Evolutionary conservation across 768 basidiomycete genomes (phyloP), one percentile per base, ranked within the genome.

Genomic region (Rubroboletus pulcherrimus): DNA sequence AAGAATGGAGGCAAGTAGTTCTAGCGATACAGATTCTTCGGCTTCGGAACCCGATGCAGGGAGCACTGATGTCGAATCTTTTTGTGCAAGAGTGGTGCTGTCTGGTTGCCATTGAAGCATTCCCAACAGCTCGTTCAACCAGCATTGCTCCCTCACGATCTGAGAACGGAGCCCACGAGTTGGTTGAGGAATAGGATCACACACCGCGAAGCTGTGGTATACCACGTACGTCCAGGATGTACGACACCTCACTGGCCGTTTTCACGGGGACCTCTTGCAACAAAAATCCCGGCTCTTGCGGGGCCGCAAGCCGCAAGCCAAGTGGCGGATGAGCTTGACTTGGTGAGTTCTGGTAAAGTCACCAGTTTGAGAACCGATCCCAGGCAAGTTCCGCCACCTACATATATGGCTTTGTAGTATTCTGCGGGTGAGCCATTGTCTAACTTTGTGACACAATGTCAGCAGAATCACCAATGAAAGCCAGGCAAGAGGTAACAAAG

Each of bases 121-220:
- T 5, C 73, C 63, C 21, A 93, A 68, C n/a, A 78, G 77, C 62
- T 87, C 87, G 63, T 92, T 93, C 17, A 92, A 64, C 91, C 91
- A 93, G 63, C 86, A 88, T 70, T 92, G 91, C 57, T 92, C 90
- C 55, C 81, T 78, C 5, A 92, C 87, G 63, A 93, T 57, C 55
- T 60, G 37, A 29, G 29, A 40, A 39, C 5, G 40, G 40, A 38
- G 17, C 14, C 37, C 30, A 43, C 49, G 14, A 49, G 51, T 24
- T n/a, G 10, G 12, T 41, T 24, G n/a, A 51, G 33, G 14, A 33
- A 39, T 38, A 30, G 24, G 19, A 35, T 19, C 10, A 39, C 51
- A 52, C 26, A 33, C 38, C 33, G 30, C 40, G 17, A 35, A 24
- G 38, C 5, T 33, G 43, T 42, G 19, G 26, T 31, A 14, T 24